Conservation (phyloP, 1,284 basidiomycete genomes). For the Pterula multifida region DNA sequence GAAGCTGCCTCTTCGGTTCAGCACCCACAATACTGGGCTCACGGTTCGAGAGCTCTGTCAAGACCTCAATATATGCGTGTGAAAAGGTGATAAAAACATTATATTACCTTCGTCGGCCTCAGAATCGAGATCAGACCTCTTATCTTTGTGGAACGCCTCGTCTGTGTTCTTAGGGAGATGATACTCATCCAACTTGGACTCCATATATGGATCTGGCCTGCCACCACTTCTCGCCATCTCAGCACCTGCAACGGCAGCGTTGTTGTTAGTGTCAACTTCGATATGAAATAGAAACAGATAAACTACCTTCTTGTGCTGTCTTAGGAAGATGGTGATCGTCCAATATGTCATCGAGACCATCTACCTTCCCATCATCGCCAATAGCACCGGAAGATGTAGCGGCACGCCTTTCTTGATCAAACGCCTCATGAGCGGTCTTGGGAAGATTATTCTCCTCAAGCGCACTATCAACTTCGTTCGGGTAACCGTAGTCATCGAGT, state of each 20-base stretch:
- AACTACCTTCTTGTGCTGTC: not conserved
- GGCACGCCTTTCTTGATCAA: not conserved
- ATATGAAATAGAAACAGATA: not conserved
- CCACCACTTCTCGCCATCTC: not conserved
- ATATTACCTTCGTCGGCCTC: no score
- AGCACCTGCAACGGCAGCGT: not conserved
- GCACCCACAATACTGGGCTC: no score
- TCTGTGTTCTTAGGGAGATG: not conserved
- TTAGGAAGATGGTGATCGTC: not conserved
- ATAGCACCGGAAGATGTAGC: not conserved
- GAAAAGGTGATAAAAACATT: not conserved
- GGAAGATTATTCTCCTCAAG: not conserved
- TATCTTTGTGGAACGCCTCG: not conserved
- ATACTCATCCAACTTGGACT: not conserved
- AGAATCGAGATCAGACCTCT: not conserved
- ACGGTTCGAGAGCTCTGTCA: not conserved
- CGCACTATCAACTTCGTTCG: not conserved
- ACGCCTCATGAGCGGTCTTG: not conserved
- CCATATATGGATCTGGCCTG: not conserved
- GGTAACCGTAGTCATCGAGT: not conserved
- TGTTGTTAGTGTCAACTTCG: not conserved
- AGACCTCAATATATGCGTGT: not conserved
- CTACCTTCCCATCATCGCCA: not conserved
- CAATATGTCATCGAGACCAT: not conserved
- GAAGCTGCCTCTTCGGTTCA: not conserved